phyloP scores from a whole-genome alignment of 805 yeast species.

The Kuraishia piskuri region DNA sequence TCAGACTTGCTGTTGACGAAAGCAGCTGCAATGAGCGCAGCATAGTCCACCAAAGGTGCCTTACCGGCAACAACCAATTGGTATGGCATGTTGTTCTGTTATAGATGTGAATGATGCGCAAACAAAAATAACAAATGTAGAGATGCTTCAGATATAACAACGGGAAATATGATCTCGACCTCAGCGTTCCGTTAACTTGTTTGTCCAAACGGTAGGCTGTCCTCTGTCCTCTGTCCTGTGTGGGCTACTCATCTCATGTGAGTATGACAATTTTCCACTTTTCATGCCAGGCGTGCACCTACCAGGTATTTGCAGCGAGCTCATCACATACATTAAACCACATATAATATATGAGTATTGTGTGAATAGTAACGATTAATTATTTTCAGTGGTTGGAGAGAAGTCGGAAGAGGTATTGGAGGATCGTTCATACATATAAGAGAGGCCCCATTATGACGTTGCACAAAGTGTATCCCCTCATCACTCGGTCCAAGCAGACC shows the following conservation, averaged over 20 bases:
- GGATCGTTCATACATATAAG: no score
- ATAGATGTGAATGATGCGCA: neutral
- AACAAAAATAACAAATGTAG: neutral
- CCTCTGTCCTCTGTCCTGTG: neutral
- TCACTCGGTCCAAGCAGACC: slow-evolving; percentile 49
- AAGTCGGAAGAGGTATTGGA: no score
- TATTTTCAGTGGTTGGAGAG: no score
- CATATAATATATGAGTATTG: no score
- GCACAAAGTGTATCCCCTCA: slow-evolving; percentile 24
- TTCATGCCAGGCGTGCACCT: neutral
- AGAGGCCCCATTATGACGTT: neutral
- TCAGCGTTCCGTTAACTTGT: no score
- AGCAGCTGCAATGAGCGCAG: slow-evolving; percentile 70
- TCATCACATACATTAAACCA: no score
- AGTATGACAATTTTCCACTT: neutral
- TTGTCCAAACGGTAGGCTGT: neutral
- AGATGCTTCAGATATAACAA: no score
- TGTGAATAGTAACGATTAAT: no score
- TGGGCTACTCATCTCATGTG: neutral
- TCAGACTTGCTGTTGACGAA: slow-evolving; percentile 49
- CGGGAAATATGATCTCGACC: neutral
- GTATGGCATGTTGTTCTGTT: slow-evolving; percentile 26
- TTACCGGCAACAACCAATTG: slow-evolving; percentile 70
- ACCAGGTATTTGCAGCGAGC: no score
- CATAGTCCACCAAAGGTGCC: slow-evolving; percentile 77